Evolutionary conservation across 768 basidiomycete genomes (phyloP).

Genomic region (Calocybe gangraenosa): DNA sequence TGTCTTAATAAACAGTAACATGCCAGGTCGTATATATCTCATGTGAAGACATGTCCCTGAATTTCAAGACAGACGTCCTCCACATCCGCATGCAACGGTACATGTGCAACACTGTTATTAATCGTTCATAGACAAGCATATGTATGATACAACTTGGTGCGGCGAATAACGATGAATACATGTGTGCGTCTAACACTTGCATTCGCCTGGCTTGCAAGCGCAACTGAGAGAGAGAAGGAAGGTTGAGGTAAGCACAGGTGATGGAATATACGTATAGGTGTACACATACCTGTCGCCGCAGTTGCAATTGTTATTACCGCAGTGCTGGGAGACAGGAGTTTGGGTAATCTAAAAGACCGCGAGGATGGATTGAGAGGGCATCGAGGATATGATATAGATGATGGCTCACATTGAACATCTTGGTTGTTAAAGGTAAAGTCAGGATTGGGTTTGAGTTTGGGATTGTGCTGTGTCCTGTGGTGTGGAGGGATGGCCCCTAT

Average conservation of each 20-base stretch:
- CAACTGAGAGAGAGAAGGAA: slow-evolving; percentile 36
- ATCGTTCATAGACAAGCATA: too few relatives aligned
- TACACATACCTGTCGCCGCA: slow-evolving; percentile 44
- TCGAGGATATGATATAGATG: slow-evolving; percentile 1
- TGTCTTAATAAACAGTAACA: too few relatives aligned
- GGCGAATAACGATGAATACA: too few relatives aligned
- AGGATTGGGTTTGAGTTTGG: not conserved
- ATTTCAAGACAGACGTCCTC: too few relatives aligned
- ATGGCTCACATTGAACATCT: slow-evolving; percentile 38
- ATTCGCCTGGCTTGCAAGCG: slow-evolving; percentile 54
- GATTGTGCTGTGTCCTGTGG: not conserved
- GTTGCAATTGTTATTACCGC: slow-evolving; percentile 44
- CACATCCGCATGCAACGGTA: too few relatives aligned
- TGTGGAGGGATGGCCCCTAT: not conserved
- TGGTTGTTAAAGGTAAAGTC: not conserved
- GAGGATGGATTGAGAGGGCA: slow-evolving; percentile 2
- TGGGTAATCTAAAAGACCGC: slow-evolving; percentile 25
- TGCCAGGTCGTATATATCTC: too few relatives aligned
- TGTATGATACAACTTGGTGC: too few relatives aligned
- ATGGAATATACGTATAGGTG: too few relatives aligned
- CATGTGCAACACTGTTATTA: too few relatives aligned
- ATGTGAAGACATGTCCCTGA: too few relatives aligned
- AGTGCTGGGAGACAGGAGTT: slow-evolving; percentile 40
- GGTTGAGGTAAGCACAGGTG: not conserved
- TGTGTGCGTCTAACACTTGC: slow-evolving; percentile 45